Base-by-base conservation (phyloP, 2,329 filamentous ascomycete species). In the Curvularia hawaiiensis region DNA sequence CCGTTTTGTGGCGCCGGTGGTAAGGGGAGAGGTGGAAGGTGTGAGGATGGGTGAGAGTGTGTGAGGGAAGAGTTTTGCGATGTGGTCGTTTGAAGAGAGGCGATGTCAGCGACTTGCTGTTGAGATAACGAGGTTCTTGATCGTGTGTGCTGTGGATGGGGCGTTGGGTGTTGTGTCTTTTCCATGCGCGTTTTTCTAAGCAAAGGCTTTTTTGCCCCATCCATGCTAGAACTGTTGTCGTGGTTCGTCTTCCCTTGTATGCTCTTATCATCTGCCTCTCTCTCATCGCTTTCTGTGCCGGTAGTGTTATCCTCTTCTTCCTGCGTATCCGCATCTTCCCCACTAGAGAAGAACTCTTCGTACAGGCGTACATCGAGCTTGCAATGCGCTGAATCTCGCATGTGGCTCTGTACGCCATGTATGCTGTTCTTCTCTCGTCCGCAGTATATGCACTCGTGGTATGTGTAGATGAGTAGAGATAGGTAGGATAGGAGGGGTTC, bases 361-460 rank as follows among this genome's bases (percentile, higher is more conserved):
- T 44, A 38, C 0, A 49, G 20, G 1, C 30, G 14, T 18, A 11
- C 31, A 10, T 56, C 20, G 20, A 57, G 26, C 24, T 24, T 49
- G 22, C 54, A 54, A 11, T 57, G 45, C n/a, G 30, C 44, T 16
- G 44, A 50, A n/a, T 57, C 50, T 0, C 50, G 39, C 54, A 57
- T 57, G 18, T 57, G 54, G 14, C 50, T 57, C 31, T 57, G 54
- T 10, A 57, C 54, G 31, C 44, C 45, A 3, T 54, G 10, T 5
- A 54, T 24, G 14, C 38, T 54, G 1, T n/a, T 16, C 9, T 54
- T 57, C 2, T 35, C 24, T 3, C 26, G n/a, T 9, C 38, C 45
- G 14, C 54, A 57, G 22, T 45, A 54, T n/a, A 57, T 26, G 28
- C 54, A 57, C 26, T 57, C 54, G 16, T 35, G 39, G 8, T 54